Percentiles rank a stretch among this genome's conserved stretches.
phyloP scores from a whole-genome alignment of 306 rosid genomes.

The Cucumis melo region DNA sequence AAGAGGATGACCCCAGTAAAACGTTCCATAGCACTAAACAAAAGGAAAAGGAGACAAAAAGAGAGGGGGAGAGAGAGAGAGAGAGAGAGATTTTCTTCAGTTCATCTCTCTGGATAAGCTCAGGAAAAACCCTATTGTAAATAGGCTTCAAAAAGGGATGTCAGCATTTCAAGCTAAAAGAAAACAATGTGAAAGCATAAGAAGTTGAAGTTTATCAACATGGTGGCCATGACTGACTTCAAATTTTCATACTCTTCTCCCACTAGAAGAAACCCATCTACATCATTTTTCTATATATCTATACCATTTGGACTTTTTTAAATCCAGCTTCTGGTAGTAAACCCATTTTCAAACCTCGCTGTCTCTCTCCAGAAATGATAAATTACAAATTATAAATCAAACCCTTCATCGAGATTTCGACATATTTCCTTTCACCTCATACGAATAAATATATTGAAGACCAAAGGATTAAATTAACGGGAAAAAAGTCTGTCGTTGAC shows the following conservation, averaged over 20 bases:
- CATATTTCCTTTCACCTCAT: neutral
- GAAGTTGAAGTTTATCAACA: neutral
- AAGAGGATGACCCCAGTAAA: slow-evolving; percentile 26
- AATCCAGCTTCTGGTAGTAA: neutral
- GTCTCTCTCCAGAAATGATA: neutral
- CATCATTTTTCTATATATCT: neutral
- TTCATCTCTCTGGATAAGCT: neutral
- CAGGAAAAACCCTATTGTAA: neutral
- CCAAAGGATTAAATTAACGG: neutral
- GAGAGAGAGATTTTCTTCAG: slow-evolving; percentile 5
- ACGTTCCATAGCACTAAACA: slow-evolving; percentile 29
- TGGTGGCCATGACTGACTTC: slow-evolving; percentile 3
- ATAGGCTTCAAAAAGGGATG: neutral
- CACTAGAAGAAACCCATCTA: neutral
- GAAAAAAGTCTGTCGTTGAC: neutral
- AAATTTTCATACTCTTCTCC: neutral
- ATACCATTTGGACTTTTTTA: neutral
- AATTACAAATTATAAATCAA: neutral
- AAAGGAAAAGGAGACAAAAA: neutral
- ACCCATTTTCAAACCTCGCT: neutral
- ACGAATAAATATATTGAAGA: neutral
- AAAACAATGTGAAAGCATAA: neutral
- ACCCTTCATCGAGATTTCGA: neutral
- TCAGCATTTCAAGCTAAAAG: neutral
- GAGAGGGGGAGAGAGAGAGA: neutral